These are phyloP conservation scores for Pseudopediastrum boryanum DNA, from an alignment of 139 green algal species.

Conservation along the genomic window DNA sequence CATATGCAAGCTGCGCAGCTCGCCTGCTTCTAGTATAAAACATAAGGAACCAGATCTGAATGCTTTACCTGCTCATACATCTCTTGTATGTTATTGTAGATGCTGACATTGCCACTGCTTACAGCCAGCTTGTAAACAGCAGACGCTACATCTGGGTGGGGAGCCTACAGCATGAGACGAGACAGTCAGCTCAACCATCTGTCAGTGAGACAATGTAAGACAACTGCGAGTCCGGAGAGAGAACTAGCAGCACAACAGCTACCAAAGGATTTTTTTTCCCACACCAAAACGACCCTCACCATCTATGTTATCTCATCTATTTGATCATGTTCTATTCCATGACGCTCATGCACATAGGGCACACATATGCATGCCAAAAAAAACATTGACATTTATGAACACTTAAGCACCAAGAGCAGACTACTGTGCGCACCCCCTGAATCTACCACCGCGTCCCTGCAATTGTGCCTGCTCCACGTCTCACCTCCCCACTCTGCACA, in stretches of 20 bases:
- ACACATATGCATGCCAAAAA: too few species aligned
- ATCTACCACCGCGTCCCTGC: too few species aligned
- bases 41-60: too few species aligned
- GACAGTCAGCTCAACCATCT: background rate
- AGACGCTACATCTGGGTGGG: conserved; percentile 52
- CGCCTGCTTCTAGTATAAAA: too few species aligned
- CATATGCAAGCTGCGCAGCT: too few species aligned
- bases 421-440: too few species aligned
- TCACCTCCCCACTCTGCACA: too few species aligned
- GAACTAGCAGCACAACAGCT: background rate
- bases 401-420: too few species aligned
- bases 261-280: background rate
- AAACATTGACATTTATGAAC: too few species aligned
- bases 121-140: conserved; percentile 55
- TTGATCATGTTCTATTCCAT: background rate
- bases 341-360: background rate
- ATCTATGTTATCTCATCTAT: background rate
- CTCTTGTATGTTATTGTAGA: conserved; percentile 25
- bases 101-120: background rate
- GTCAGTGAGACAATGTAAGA: background rate
- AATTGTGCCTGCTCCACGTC: too few species aligned
- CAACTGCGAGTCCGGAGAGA: background rate
- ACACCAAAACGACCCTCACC: background rate
- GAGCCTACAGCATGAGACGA: background rate
- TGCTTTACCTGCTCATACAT: conserved; percentile 53